Conservation (phyloP, 179 eudicot genomes). For the Heliamphora pulchella region DNA sequence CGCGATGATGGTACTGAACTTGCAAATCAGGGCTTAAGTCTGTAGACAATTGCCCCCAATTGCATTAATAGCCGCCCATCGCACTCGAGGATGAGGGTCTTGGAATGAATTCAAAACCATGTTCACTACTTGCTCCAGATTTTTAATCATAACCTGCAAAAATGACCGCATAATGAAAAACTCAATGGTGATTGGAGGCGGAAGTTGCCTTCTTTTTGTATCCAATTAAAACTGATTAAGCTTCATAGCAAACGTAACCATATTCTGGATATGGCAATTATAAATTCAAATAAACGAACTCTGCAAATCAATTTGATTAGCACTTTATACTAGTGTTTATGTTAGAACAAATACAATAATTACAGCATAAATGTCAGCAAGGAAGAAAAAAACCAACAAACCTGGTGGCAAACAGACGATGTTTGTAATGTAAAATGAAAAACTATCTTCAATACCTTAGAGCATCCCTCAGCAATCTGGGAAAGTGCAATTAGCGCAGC, state of each 20-base stretch:
- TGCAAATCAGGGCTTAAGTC: conserved; percentile 93
- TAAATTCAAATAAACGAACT: too few relatives aligned
- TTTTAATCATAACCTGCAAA: conserved; percentile 77
- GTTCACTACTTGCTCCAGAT: conserved; percentile 73
- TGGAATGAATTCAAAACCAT: conserved; percentile 85
- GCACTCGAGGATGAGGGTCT: conserved; percentile 90
- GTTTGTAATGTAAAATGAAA: not conserved
- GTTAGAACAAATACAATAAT: too few relatives aligned
- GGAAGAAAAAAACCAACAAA: too few relatives aligned
- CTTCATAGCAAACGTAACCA: too few relatives aligned
- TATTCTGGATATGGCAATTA: too few relatives aligned
- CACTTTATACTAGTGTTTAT: too few relatives aligned
- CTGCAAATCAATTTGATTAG: too few relatives aligned
- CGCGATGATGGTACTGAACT: conserved; percentile 67
- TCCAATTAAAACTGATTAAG: too few relatives aligned
- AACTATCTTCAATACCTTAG: conserved; percentile 47
- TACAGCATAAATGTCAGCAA: too few relatives aligned
- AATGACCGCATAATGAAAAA: not conserved
- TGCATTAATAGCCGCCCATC: conserved; percentile 98
- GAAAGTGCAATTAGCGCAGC: conserved; percentile 94
- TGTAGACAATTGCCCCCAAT: conserved; percentile 81
- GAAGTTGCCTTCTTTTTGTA: too few relatives aligned
- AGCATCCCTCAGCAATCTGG: conserved; percentile 95
- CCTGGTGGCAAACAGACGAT: too few relatives aligned
- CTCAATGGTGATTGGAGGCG: too few relatives aligned